Evolutionary conservation across 192 early-diverging fungal genomes (phyloP).

Genomic region (Lobosporangium transversale): DNA sequence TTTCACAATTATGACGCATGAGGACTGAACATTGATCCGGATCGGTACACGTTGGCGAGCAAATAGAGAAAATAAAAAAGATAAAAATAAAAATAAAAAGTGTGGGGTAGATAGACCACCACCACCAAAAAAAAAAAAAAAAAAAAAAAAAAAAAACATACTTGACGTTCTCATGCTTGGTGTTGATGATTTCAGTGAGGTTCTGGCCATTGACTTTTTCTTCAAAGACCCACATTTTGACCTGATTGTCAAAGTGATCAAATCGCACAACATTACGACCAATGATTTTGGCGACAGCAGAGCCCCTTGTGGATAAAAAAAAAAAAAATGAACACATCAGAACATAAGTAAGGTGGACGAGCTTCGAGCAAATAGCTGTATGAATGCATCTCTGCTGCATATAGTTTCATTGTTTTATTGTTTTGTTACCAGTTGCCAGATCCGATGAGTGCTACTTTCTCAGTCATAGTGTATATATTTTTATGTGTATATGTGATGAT

Average conservation of each 20-base stretch:
- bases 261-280: constrained; percentile 76
- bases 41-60: constrained; percentile 1
- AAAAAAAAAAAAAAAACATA: constrained; percentile 13
- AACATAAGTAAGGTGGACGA: too few species aligned
- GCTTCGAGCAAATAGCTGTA: too few species aligned
- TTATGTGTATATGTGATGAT: background rate
- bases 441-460: constrained; percentile 91
- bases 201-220: constrained; percentile 85
- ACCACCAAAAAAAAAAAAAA: background rate
- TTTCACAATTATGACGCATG: too few species aligned
- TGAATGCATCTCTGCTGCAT: too few species aligned
- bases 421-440: constrained; percentile 92
- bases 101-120: background rate
- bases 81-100: background rate
- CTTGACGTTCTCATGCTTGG: constrained; percentile 90
- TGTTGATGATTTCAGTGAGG: constrained; percentile 96
- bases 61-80: background rate
- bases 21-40: background rate
- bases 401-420: background rate
- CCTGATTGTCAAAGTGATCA: constrained; percentile 79
- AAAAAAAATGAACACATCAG: background rate
- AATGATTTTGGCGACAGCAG: constrained; percentile 92
- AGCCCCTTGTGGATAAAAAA: constrained; percentile 72
- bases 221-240: constrained; percentile 97
- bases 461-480: constrained; percentile 53